Evolutionary conservation across 2,329 filamentous ascomycete genomes (phyloP).

Genomic region (Trichoderma koningii): DNA sequence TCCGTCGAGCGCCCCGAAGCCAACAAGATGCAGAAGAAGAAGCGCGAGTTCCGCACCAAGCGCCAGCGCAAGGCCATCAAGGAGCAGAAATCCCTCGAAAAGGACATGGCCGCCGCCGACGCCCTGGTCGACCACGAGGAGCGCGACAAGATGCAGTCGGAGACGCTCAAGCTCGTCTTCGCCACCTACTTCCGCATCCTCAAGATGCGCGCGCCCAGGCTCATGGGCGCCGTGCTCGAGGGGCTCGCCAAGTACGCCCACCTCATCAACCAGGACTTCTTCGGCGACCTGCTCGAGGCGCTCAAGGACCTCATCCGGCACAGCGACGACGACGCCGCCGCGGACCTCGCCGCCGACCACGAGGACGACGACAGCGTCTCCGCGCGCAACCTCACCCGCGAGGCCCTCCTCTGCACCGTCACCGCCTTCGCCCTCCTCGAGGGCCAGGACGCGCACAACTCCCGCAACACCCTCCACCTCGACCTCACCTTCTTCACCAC

Average conservation of each 20-base stretch:
- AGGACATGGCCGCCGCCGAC: conserved; percentile 91
- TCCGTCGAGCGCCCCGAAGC: conserved; percentile 58
- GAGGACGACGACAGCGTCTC: conserved; percentile 41
- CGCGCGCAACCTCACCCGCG: conserved; percentile 74
- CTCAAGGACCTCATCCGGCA: conserved; percentile 88
- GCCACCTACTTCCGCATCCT: conserved; percentile 92
- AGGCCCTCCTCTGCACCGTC: conserved; percentile 89
- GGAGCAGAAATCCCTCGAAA: conserved; percentile 84
- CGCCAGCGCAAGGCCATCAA: conserved; percentile 78
- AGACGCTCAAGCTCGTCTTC: conserved; percentile 95
- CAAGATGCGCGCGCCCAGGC: conserved; percentile 74
- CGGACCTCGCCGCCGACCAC: conserved; percentile 32
- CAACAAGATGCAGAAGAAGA: conserved; percentile 58
- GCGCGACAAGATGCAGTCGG: conserved; percentile 88
- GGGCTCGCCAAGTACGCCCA: conserved; percentile 92
- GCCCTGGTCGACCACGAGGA: conserved; percentile 90
- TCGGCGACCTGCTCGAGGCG: conserved; percentile 91
- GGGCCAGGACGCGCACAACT: conserved; percentile 88
- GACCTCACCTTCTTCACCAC: conserved; percentile 95
- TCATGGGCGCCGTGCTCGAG: conserved; percentile 97
- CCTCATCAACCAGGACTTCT: conserved; percentile 98
- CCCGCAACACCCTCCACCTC: conserved; percentile 76
- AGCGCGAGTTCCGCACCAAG: conserved; percentile 89
- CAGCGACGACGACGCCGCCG: conserved; percentile 59
- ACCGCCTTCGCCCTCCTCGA: conserved; percentile 96